phyloP scores from a whole-genome alignment of 345 rosid genomes.

The Iberis pinnata region DNA sequence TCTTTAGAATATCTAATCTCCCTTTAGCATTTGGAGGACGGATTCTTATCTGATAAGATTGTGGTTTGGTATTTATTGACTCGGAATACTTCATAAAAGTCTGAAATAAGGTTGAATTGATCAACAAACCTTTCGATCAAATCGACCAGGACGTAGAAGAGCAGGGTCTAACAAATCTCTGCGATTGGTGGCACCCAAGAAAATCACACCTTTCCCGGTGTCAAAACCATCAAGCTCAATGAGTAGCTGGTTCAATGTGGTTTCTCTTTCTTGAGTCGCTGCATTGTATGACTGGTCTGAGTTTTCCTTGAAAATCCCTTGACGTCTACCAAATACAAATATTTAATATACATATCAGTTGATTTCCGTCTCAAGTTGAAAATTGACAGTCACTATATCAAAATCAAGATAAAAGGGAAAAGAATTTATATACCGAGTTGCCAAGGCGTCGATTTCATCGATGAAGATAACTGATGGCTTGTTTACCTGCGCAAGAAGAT shows the following conservation, averaged over 20 bases:
- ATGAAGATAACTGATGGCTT: constrained; percentile 93
- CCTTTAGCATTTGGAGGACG: constrained; percentile 96
- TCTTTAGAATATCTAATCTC: constrained; percentile 69
- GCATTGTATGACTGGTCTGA: constrained; percentile 80
- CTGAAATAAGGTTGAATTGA: neutral
- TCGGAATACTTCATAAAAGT: neutral
- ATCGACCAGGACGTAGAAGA: constrained; percentile 92
- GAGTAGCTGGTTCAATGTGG: constrained; percentile 87
- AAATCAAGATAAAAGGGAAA: constrained; percentile 2
- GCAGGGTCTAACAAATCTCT: constrained; percentile 92
- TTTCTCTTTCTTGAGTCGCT: constrained; percentile 94
- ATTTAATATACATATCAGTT: neutral
- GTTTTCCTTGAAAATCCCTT: constrained; percentile 76
- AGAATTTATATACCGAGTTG: constrained; percentile 53
- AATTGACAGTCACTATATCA: neutral
- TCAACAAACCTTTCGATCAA: constrained; percentile 82
- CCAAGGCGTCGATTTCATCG: constrained; percentile 92
- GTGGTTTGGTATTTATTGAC: neutral
- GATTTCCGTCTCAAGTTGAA: neutral
- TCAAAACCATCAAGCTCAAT: constrained; percentile 98
- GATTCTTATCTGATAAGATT: constrained; percentile 51
- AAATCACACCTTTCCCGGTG: constrained; percentile 96
- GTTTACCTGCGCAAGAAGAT: constrained; percentile 59
- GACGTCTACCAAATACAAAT: constrained; percentile 49
- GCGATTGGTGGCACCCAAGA: constrained; percentile 90